phyloP scores from a whole-genome alignment of 768 basidiomycete genomes.

The Kwoniella sp. region DNA sequence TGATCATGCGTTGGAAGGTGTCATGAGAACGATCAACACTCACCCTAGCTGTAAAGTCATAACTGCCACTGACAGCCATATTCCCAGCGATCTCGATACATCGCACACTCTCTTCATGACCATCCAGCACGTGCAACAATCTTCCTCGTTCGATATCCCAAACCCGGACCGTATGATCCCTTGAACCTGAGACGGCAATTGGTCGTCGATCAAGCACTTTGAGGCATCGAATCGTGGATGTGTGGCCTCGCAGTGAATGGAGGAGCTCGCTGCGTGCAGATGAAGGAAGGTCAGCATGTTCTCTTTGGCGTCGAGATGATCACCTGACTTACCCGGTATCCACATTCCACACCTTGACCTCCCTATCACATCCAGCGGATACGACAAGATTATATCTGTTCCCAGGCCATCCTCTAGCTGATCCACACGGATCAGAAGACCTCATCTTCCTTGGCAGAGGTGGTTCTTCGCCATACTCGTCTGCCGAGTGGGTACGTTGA shows the following conservation, averaged over 20 bases:
- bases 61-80: conserved; percentile 85
- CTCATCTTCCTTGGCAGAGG: conserved; percentile 44
- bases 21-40: conserved; percentile 44
- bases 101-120: conserved; percentile 79
- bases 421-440: conserved; percentile 63
- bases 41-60: conserved; percentile 84
- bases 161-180: conserved; percentile 81
- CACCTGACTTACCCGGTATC: conserved; percentile 68
- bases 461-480: background rate
- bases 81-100: conserved; percentile 86
- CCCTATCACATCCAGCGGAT: conserved; percentile 90
- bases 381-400: conserved; percentile 80
- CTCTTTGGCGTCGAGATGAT: background rate
- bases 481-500: background rate
- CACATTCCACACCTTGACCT: conserved; percentile 89
- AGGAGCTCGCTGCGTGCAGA: conserved; percentile 63
- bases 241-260: conserved; percentile 79
- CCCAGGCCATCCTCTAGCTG: conserved; percentile 80
- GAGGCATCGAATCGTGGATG: conserved; percentile 86
- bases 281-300: conserved; percentile 2
- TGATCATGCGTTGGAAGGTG: background rate
- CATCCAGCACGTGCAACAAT: conserved; percentile 64
- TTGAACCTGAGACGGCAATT: conserved; percentile 84
- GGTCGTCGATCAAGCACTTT: conserved; percentile 84
- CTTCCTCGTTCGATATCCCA: conserved; percentile 87